These are phyloP conservation scores for Debaryomyces psychrophilus DNA, from an alignment of 1,139 yeast species.

Conservation along the genomic window DNA sequence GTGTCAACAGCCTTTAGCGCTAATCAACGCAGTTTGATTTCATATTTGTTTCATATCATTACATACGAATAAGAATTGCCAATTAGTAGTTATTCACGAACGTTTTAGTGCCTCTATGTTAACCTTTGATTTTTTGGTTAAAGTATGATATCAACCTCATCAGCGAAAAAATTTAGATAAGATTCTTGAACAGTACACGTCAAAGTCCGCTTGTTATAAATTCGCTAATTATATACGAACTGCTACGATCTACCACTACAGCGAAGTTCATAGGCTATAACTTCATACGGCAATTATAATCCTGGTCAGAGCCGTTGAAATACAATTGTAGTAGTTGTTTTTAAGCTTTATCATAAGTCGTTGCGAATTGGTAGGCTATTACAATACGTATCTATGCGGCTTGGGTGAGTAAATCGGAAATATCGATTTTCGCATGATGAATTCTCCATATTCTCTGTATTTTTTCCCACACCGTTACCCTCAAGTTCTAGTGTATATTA, in stretches of 20 bases:
- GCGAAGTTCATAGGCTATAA: neutral
- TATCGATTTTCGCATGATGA: no score
- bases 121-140: constrained; percentile 1
- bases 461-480: no score
- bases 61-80: constrained; percentile 7
- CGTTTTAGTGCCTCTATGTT: neutral
- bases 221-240: constrained; percentile 1
- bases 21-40: neutral
- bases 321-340: neutral
- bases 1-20: neutral
- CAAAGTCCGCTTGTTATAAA: neutral
- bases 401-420: no score
- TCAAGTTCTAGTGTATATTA: neutral
- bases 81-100: constrained; percentile 1
- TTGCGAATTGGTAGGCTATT: neutral
- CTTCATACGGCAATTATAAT: no score
- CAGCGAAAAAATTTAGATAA: constrained; percentile 10
- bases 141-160: constrained; percentile 6
- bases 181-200: constrained; percentile 8
- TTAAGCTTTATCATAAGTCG: neutral
- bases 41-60: neutral
- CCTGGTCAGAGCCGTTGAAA: neutral
- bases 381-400: no score
- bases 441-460: no score
- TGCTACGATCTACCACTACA: neutral